Evolutionary conservation across 2,329 filamentous ascomycete species (phyloP).

Genomic region (Podosphaera xanthii): DNA sequence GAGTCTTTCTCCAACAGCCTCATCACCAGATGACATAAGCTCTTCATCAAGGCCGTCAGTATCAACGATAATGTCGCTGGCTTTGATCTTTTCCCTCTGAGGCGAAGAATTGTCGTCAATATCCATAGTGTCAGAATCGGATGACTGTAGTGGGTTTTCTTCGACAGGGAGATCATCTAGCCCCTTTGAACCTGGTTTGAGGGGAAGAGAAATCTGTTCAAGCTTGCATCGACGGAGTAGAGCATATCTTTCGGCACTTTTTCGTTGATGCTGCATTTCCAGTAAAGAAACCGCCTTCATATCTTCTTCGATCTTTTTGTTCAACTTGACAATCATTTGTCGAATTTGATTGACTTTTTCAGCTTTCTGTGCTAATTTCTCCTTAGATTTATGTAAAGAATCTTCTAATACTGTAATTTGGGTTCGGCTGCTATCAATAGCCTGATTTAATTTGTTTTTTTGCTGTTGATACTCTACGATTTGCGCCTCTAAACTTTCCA

Average conservation of each 20-base stretch:
- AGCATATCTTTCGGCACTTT: conserved; percentile 62
- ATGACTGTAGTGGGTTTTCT: conserved; percentile 44
- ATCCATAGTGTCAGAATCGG: conserved; percentile 79
- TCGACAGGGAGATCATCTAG: conserved; percentile 76
- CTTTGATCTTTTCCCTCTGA: conserved; percentile 46
- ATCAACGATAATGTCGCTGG: conserved; percentile 79
- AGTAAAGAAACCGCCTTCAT: conserved; percentile 53
- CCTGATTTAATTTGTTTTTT: conserved; percentile 51
- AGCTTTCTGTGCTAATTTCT: conserved; percentile 42
- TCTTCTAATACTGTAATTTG: conserved; percentile 58
- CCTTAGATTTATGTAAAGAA: conserved; percentile 43
- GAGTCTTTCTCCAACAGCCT: conserved; percentile 50
- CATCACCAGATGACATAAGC: conserved; percentile 49
- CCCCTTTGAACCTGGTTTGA: conserved; percentile 42
- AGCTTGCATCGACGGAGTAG: conserved; percentile 76
- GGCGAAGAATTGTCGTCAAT: conserved; percentile 52
- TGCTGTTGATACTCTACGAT: conserved; percentile 48
- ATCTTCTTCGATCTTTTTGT: conserved; percentile 56
- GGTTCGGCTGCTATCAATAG: conserved; percentile 48
- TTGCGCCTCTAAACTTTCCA: conserved; percentile 42
- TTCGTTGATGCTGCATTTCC: conserved; percentile 73
- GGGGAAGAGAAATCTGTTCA: conserved; percentile 73
- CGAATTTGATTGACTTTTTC: conserved; percentile 61
- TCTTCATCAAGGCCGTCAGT: conserved; percentile 67
- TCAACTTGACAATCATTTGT: conserved; percentile 59